Evolutionary conservation across 106 monocot genomes (phyloP).

Genomic region (Dioscorea alata): DNA sequence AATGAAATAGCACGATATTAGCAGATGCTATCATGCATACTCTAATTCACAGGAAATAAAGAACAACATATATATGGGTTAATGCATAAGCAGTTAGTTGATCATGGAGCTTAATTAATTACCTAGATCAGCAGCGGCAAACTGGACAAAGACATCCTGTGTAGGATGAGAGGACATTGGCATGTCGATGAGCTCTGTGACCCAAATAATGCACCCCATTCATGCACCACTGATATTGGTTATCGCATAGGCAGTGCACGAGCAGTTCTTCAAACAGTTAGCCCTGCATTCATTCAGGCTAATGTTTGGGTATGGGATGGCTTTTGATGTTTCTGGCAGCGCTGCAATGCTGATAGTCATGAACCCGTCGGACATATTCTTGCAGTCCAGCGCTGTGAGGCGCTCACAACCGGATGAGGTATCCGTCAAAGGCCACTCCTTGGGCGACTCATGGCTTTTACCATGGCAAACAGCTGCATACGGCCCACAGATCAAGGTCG

Average conservation of each 20-base stretch:
- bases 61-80: no score
- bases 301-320: constrained; percentile 4
- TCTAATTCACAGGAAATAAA: no score
- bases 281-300: constrained; percentile 1
- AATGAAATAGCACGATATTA: no score
- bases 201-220: constrained; percentile 17
- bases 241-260: constrained; percentile 11
- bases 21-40: no score
- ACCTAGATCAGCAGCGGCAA: constrained; percentile 7
- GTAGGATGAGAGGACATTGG: not conserved
- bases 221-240: not conserved
- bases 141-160: constrained; percentile 3
- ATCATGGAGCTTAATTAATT: not conserved
- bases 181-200: constrained; percentile 2
- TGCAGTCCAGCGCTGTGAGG: constrained; percentile 29
- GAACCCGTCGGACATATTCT: constrained; percentile 31
- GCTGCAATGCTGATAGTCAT: constrained; percentile 7
- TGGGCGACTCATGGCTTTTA: constrained; percentile 26
- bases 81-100: no score
- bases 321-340: constrained; percentile 20
- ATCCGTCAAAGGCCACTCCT: constrained; percentile 25
- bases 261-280: constrained; percentile 8
- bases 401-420: constrained; percentile 30
- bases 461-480: constrained; percentile 41
- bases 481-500: constrained; percentile 11